Evolutionary conservation across 768 basidiomycete genomes (phyloP).

Genomic region (Boletus vinaceobasis): DNA sequence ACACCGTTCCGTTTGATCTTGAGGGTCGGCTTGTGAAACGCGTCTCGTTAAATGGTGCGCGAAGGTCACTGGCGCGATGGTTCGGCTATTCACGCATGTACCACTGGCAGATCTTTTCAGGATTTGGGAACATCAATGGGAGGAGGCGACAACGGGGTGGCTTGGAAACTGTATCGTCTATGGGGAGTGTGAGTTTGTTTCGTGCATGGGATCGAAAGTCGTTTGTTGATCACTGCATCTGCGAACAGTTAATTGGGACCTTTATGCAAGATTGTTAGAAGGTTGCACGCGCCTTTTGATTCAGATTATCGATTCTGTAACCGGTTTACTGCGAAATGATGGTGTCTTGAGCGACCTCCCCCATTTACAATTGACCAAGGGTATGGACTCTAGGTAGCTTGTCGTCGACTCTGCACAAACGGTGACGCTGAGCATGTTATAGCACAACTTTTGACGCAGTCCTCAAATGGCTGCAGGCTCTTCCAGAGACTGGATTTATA

Average conservation of each 20-base stretch:
- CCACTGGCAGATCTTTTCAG: slow-evolving; percentile 24
- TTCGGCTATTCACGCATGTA: neutral
- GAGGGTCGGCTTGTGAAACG: slow-evolving; percentile 53
- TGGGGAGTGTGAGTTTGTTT: slow-evolving; percentile 44
- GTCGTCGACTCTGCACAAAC: neutral
- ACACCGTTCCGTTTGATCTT: slow-evolving; percentile 47
- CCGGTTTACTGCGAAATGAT: slow-evolving; percentile 28
- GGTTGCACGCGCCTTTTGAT: slow-evolving; percentile 41
- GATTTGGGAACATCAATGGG: slow-evolving; percentile 24
- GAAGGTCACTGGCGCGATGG: slow-evolving; percentile 10
- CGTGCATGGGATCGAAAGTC: neutral
- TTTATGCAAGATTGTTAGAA: slow-evolving; percentile 47
- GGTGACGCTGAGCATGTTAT: neutral
- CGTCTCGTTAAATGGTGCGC: slow-evolving; percentile 46
- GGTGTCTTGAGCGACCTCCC: slow-evolving; percentile 31
- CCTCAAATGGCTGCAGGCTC: slow-evolving; percentile 23
- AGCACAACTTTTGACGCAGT: slow-evolving; percentile 26
- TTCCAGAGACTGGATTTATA: slow-evolving; percentile 18
- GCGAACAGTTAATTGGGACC: slow-evolving; percentile 52
- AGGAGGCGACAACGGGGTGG: slow-evolving; percentile 17
- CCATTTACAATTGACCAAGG: slow-evolving; percentile 30
- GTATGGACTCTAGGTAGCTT: slow-evolving; percentile 42
- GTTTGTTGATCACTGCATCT: slow-evolving; percentile 1
- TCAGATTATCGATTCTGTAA: slow-evolving; percentile 29
- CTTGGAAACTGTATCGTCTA: slow-evolving; percentile 26